A percentile compares a stretch with the other conserved stretches of the same genome.
phyloP scores from a whole-genome alignment of 257 asterid genomes.

The Cordia subcordata region DNA sequence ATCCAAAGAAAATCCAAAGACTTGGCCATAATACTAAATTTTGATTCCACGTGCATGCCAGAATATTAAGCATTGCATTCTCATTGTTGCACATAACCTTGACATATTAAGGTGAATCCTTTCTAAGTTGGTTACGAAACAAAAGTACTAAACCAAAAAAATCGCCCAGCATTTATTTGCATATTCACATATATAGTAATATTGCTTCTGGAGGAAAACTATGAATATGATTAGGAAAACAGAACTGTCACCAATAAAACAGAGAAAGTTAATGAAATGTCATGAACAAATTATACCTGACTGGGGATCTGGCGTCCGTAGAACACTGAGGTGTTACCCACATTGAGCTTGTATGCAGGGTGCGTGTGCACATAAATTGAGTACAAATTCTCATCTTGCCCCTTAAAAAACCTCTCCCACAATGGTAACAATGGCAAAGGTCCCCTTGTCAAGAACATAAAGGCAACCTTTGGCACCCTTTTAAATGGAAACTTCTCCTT shows the following conservation, averaged over 20 bases:
- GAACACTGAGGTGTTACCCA: constrained; percentile 61
- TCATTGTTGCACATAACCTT: too few species aligned
- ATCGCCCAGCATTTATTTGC: too few species aligned
- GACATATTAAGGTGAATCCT: too few species aligned
- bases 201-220: background rate
- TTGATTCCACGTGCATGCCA: too few species aligned
- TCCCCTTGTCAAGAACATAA: constrained; percentile 89
- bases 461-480: constrained; percentile 82
- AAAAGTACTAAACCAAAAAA: too few species aligned
- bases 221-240: constrained; percentile 7
- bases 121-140: too few species aligned
- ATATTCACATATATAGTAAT: too few species aligned
- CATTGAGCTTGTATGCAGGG: constrained; percentile 64
- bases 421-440: constrained; percentile 75
- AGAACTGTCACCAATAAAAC: constrained; percentile 11
- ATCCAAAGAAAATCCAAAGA: too few species aligned
- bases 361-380: constrained; percentile 74
- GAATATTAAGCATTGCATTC: too few species aligned
- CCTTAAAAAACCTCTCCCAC: constrained; percentile 91
- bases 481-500: constrained; percentile 68
- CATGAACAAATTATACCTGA: constrained; percentile 49
- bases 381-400: constrained; percentile 54
- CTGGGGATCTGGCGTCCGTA: constrained; percentile 78
- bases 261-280: constrained; percentile 6
- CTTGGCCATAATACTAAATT: too few species aligned